Evolutionary conservation across 2,329 filamentous ascomycete genomes (phyloP), one percentile per base, ranked within the genome.

Genomic region (Myriangium duriaei): DNA sequence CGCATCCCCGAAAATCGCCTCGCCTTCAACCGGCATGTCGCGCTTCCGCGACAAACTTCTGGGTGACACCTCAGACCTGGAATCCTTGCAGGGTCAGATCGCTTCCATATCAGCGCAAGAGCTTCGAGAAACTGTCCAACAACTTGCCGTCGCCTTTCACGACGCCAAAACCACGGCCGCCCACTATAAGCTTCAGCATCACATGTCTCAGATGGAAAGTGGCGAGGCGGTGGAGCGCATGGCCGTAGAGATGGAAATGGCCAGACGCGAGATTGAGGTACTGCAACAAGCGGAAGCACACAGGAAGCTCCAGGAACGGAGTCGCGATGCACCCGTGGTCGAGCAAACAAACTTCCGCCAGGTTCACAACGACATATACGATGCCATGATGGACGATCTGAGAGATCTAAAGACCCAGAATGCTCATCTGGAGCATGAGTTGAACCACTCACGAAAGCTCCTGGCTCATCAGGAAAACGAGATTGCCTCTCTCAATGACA

Each of bases 151-250:
- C 9, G 63, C 70, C 11, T 56, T 76, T n/a, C 66, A 71, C 45
- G 76, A 81, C 47, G 69, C 74, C 40, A 83, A 91, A 52, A 87
- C 86, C 65, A 81, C 87, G 42, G 79, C 81, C 11, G 82, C 87
- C 19, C 87, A 95, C 56, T 81, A 91, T 63, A 92, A 91, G 61
- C 66, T 96, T 39, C 88, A 95, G 57, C 81, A 87, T 54, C 86
- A 80, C 49, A 72, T 95, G 52, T 71, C 93, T 17, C 77, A 74
- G 36, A 77, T 95, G 47, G 84, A 93, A 52, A 86, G 82, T 39
- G 77, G 80, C 34, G 85, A 93, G 49, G 80, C 86, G 18, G 74
- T 84, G 7, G 87, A 92, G 59, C 77, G 86, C 16, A 85, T 88
- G 48, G 81, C 79, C 24, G 87, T 95, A 4, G 88, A 95, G 59